Base-by-base conservation (phyloP, 441 rosid genomes). In the Pelargonium citronellum region DNA sequence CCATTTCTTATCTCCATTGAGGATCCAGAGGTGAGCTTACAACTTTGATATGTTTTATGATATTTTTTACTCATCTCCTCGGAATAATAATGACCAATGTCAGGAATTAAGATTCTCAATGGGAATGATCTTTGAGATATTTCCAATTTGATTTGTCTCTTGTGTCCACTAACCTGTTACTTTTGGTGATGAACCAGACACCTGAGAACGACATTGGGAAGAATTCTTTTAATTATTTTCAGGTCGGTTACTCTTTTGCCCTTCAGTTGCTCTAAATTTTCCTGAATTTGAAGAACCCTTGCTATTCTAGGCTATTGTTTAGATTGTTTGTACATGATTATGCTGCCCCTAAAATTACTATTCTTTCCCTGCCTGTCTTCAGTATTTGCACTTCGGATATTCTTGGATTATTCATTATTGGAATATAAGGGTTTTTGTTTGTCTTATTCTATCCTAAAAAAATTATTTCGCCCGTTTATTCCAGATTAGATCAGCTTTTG, bases 401-500 rank as follows among this genome's bases (percentile, higher is more conserved):
- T 22, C 24, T 22, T 22, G 24, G 24, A 1, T 22, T 22, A 22
- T 22, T 22, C 24, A 22, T 22, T 27, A 3, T 27, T 27, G 30
- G 3, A 27, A 27, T 27, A 27, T 27, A 27, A 27, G 30, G 30
- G 30, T 27, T 2, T 27, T 27, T 27, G 30, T 27, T 27, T 27
- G 30, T 27, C 3, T 2, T 27, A 27, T 27, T 27, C 30, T 27
- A 27, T 27, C 30, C 30, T 27, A 27, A 27, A 27, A 27, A 27
- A 1, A 1, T n/a, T 27, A 2, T 2, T 27, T 27, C 30, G 2
- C 30, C 3, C 30, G 6, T 9, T 72, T 69, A 60, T 22, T 39
- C n/a, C 92, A 93, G 97, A 83, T 93, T 74, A 86, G 80, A 77
- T 89, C 98, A 69, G 96, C 98, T 22, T 93, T 93, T 82, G 70